These are phyloP conservation scores for Umbelopsis vinacea DNA, from an alignment of 192 early-diverging fungal species.

Conservation along the genomic window DNA sequence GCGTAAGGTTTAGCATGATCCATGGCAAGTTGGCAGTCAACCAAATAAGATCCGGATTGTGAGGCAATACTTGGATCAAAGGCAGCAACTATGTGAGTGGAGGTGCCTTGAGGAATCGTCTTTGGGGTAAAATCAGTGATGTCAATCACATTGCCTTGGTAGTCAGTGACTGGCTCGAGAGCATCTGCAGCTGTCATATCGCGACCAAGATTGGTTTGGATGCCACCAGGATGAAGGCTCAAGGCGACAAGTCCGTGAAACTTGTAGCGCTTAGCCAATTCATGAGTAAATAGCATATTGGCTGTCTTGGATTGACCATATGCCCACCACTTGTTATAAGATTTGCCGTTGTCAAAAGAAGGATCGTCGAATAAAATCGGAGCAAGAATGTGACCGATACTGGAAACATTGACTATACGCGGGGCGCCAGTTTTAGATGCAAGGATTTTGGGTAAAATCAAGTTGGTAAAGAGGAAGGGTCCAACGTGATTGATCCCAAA, in stretches of 20 bases:
- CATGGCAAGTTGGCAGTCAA: background rate
- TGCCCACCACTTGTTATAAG: background rate
- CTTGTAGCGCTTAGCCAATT: background rate
- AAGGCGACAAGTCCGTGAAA: background rate
- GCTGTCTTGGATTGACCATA: conserved; percentile 23
- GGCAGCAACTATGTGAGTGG: background rate
- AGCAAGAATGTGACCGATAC: conserved; percentile 9
- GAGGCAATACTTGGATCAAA: background rate
- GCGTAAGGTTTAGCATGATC: background rate
- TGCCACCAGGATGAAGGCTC: background rate
- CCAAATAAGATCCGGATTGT: background rate
- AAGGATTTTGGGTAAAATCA: conserved; percentile 36
- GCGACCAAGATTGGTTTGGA: background rate
- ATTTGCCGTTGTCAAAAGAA: conserved; percentile 5
- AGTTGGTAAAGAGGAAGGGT: conserved; percentile 45
- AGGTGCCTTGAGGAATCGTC: background rate
- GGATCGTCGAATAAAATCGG: conserved; percentile 18
- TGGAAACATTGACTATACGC: conserved; percentile 43
- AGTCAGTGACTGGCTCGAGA: background rate
- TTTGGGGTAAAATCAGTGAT: background rate
- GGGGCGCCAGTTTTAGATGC: conserved; percentile 32
- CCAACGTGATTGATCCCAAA: conserved; percentile 71
- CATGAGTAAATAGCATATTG: conserved; percentile 5
- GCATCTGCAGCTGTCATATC: background rate
- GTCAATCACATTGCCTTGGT: background rate